Percentiles rank a stretch among this genome's conserved stretches.
These are phyloP conservation scores for Chaetothyriales sp. DNA, from an alignment of 2,329 filamentous ascomycete species.

Conservation along the genomic window DNA sequence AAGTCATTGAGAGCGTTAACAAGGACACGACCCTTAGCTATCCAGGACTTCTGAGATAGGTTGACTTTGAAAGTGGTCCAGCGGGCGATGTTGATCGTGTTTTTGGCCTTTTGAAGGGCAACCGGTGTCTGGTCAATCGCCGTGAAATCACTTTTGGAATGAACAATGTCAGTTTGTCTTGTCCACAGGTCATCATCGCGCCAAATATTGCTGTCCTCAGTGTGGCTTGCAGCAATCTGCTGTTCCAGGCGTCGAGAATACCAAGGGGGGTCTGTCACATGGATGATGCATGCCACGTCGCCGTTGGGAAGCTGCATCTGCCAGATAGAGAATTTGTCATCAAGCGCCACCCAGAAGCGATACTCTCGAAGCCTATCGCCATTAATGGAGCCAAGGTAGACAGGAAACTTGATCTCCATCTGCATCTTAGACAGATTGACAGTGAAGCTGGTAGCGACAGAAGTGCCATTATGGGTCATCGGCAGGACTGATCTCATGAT, in stretches of 20 bases:
- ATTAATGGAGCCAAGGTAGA: conserved; percentile 13
- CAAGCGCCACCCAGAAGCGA: conserved; percentile 15
- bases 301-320: not conserved
- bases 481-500: conserved; percentile 14
- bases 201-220: conserved; percentile 34
- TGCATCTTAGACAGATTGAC: conserved; percentile 28
- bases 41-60: conserved; percentile 24
- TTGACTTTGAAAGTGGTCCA: conserved; percentile 47
- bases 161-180: conserved; percentile 49
- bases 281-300: conserved; percentile 8
- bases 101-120: conserved; percentile 33
- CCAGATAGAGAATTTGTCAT: conserved; percentile 12
- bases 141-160: conserved; percentile 24
- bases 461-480: conserved; percentile 8
- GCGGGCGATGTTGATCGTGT: conserved; percentile 47
- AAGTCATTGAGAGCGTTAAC: conserved; percentile 50
- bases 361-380: conserved; percentile 9
- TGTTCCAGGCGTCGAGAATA: conserved; percentile 14
- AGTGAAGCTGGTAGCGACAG: conserved; percentile 22
- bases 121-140: conserved; percentile 22
- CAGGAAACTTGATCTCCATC: conserved; percentile 29
- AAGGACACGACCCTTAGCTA: conserved; percentile 29
- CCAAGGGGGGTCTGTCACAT: conserved; percentile 14
- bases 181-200: conserved; percentile 43
- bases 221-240: conserved; percentile 25